A percentile compares a stretch with the other conserved stretches of the same genome.
Conservation (phyloP, 2,329 filamentous ascomycete species). For the Trichoderma arundinaceum region DNA sequence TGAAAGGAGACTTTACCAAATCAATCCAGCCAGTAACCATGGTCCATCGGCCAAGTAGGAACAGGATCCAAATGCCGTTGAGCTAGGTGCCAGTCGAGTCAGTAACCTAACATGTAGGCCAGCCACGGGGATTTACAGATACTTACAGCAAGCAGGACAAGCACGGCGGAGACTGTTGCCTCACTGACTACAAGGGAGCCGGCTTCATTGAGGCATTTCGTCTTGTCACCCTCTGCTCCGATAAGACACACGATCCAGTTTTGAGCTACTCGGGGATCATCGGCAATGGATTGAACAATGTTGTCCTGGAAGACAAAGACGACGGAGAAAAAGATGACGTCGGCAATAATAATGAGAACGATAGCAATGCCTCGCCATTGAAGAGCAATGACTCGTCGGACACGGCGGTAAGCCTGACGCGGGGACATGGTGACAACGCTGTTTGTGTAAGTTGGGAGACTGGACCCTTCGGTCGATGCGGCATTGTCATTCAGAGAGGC, state of each 20-base stretch:
- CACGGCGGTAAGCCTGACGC: conserved; percentile 83
- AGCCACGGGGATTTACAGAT: not conserved
- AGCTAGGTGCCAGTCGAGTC: conserved; percentile 54
- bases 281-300: conserved; percentile 64
- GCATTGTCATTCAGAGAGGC: conserved; percentile 78
- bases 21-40: conserved; percentile 86
- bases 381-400: conserved; percentile 83
- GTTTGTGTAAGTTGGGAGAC: conserved; percentile 71
- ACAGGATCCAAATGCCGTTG: conserved; percentile 82
- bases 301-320: conserved; percentile 89
- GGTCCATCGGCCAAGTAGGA: conserved; percentile 81
- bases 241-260: conserved; percentile 77
- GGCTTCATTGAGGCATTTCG: conserved; percentile 67
- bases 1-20: conserved; percentile 57
- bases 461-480: conserved; percentile 72
- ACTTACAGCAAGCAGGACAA: conserved; percentile 80
- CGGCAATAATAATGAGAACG: conserved; percentile 84
- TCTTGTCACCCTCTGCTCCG: conserved; percentile 60
- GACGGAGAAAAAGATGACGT: conserved; percentile 92
- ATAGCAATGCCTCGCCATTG: conserved; percentile 95
- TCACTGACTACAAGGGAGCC: conserved; percentile 71
- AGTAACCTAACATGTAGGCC: conserved; percentile 35
- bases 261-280: conserved; percentile 58
- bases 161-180: conserved; percentile 77
- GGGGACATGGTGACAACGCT: conserved; percentile 80